phyloP scores from a whole-genome alignment of 176 grass and related monocot genomes.

The Cenchrus fungigraminus region DNA sequence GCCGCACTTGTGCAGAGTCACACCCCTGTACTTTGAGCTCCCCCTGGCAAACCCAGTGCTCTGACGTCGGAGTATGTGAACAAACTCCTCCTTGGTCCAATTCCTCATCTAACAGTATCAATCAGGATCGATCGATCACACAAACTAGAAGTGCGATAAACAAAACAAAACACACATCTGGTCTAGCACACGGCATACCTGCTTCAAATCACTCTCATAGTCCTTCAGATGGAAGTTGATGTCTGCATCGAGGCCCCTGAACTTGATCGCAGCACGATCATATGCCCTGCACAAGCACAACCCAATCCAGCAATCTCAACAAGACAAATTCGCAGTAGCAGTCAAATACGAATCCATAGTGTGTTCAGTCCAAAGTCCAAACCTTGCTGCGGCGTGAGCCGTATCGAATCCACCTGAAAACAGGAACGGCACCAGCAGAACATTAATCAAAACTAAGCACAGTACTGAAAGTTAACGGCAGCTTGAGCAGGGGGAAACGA shows the following conservation, averaged over 20 bases:
- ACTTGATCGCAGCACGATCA: constrained; percentile 86
- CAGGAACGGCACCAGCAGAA: constrained; percentile 3
- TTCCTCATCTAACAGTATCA: constrained; percentile 66
- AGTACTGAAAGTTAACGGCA: not conserved
- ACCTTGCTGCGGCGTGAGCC: constrained; percentile 87
- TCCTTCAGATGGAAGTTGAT: constrained; percentile 87
- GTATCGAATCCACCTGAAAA: constrained; percentile 86
- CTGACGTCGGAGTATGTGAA: constrained; percentile 82
- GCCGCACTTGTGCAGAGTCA: constrained; percentile 86
- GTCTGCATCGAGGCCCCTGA: constrained; percentile 78
- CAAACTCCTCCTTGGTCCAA: constrained; percentile 87
- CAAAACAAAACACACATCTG: not conserved
- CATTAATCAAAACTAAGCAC: constrained; percentile 27
- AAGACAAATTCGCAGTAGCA: not conserved
- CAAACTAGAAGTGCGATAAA: not conserved
- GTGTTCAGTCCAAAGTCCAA: not conserved
- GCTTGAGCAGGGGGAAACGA: not conserved
- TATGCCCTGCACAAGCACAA: constrained; percentile 61
- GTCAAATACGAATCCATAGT: not conserved
- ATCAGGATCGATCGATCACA: not conserved
- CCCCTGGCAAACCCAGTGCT: constrained; percentile 84
- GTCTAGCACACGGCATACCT: constrained; percentile 33
- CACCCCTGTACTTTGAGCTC: constrained; percentile 82
- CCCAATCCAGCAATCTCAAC: not conserved
- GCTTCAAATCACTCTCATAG: constrained; percentile 82